Conservation (phyloP, 192 early-diverging fungal species). For the Coemansia sp. region DNA sequence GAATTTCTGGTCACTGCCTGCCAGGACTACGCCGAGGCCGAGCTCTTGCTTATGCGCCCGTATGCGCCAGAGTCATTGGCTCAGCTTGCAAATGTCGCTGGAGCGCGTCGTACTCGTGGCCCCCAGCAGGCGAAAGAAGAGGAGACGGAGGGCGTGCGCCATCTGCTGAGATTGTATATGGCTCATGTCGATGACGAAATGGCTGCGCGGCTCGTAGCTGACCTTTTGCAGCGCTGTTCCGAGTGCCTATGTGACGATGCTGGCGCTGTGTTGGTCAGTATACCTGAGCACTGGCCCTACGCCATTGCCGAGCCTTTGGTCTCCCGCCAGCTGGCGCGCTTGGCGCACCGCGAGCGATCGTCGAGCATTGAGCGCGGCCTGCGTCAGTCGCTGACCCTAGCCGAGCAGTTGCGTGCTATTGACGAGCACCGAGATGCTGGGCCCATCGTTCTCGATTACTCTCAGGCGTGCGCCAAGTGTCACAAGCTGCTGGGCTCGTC, state of each 20-base stretch:
- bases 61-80: constrained; percentile 24
- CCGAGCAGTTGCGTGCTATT: not conserved
- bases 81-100: not conserved
- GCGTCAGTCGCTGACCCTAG: constrained; percentile 10
- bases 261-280: constrained; percentile 12
- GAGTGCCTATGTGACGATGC: not conserved
- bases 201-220: constrained; percentile 36
- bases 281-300: constrained; percentile 45
- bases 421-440: not conserved
- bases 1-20: constrained; percentile 23
- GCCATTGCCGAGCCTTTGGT: constrained; percentile 36
- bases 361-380: constrained; percentile 17
- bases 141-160: constrained; percentile 7
- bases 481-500: constrained; percentile 53
- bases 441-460: constrained; percentile 30
- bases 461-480: constrained; percentile 49
- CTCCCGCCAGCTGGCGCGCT: constrained; percentile 11
- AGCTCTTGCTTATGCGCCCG: constrained; percentile 36
- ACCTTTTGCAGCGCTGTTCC: constrained; percentile 18
- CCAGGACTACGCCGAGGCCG: constrained; percentile 51
- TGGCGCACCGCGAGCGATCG: constrained; percentile 8
- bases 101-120: not conserved
- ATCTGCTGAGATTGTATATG: constrained; percentile 33
- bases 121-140: not conserved
- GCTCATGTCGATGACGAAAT: constrained; percentile 34